Evolutionary conservation across 2,329 filamentous ascomycete species (phyloP).

Genomic region (Ophiocordyceps polyrhachis-furcata): DNA sequence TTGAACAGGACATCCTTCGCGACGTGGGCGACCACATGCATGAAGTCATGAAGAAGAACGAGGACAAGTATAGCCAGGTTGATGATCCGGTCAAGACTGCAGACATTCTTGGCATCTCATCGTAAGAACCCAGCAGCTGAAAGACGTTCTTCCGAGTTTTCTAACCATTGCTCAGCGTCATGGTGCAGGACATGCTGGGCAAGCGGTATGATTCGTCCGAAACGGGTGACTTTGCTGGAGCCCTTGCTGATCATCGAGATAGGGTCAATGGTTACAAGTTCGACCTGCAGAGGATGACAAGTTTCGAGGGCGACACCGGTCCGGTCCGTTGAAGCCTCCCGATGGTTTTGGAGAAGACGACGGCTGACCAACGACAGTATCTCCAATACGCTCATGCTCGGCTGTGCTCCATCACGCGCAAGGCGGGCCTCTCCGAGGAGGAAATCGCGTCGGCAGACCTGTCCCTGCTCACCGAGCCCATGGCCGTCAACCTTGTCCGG

Average conservation of each 20-base stretch:
- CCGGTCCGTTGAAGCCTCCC: slow-evolving; percentile 18
- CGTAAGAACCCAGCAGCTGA: not conserved
- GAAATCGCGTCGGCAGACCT: slow-evolving; percentile 47
- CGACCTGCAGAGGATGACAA: slow-evolving; percentile 66
- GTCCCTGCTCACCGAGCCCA: slow-evolving; percentile 48
- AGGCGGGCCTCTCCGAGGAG: slow-evolving; percentile 31
- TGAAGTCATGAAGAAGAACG: slow-evolving; percentile 85
- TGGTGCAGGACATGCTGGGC: slow-evolving; percentile 96
- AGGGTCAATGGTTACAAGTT: slow-evolving; percentile 51
- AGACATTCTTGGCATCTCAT: slow-evolving; percentile 74
- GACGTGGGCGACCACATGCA: slow-evolving; percentile 93
- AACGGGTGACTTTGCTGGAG: too few relatives aligned
- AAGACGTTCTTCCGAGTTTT: not conserved
- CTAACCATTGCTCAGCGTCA: slow-evolving; percentile 41
- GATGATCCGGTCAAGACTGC: slow-evolving; percentile 65
- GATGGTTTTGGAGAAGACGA: not conserved
- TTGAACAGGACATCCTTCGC: slow-evolving; percentile 7
- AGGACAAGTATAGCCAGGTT: slow-evolving; percentile 78
- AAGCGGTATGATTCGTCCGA: slow-evolving; percentile 44
- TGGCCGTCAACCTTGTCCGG: slow-evolving; percentile 55
- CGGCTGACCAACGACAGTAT: slow-evolving; percentile 21
- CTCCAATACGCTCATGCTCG: slow-evolving; percentile 69
- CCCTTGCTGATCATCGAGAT: slow-evolving; percentile 3
- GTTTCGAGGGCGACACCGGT: slow-evolving; percentile 71
- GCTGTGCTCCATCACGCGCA: slow-evolving; percentile 44